Base-by-base conservation (phyloP, 2,329 filamentous ascomycete species). In the Apiospora malaysiana region DNA sequence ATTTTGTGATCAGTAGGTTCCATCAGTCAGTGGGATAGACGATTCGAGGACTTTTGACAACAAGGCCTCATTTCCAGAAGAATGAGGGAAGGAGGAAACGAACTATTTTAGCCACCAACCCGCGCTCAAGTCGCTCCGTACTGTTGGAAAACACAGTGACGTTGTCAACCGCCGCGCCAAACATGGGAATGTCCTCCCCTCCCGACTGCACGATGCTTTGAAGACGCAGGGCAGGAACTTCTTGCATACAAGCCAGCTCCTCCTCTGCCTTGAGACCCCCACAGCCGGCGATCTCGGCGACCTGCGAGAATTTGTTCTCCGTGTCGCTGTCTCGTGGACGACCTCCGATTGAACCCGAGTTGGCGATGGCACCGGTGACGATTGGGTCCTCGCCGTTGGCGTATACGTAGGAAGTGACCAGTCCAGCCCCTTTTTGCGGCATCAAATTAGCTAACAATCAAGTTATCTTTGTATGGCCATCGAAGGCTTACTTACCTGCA, bases 351-450 rank as follows among this genome's bases (percentile, higher is more conserved):
- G 73, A 72, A n/a, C 65, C 65, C 3, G 65, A 67, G 40, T 45
- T 67, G 65, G 77, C 77, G 70, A 76, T 81, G 74, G 79, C 79
- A 43, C 79, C 81, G 70, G 80, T 81, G 66, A 82, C 81, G 21
- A 79, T 79, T 27, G 78, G 79, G 66, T 77, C 72, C 25, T 71
- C 51, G 10, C 66, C 66, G 27, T 74, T 71, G 21, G 71, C 69
- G 49, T 73, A 74, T 2, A 49, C 69, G 47, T 73, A 73, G 18
- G 21, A 23, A 2, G 43, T 59, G 1, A 69, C 59, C 8, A 69
- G 46, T 2, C 32, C 49, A 4, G 71, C 71, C 6, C 72, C 65
- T 67, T 43, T 4, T 25, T 1, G 23, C 2, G 2, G 10, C 4
- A 66, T 7, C 18, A 45, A 45, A 4, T 67, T 32, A 67, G 65